phyloP scores from a whole-genome alignment of 2,329 filamentous ascomycete genomes.

The Verticillium dahliae region DNA sequence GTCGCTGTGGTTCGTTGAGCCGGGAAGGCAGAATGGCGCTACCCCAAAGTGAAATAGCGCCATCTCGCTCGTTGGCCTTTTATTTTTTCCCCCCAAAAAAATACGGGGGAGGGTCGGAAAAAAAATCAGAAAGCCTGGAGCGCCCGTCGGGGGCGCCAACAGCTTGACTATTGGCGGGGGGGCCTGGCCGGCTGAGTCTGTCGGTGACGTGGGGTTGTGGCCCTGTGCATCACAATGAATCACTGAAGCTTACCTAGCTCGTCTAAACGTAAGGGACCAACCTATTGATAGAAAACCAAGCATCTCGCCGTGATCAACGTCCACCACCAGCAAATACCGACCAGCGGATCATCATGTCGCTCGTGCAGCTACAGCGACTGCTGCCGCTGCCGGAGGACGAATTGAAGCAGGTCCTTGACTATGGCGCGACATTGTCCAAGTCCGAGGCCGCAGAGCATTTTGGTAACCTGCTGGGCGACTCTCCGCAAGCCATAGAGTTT shows the following conservation, averaged over 20 bases:
- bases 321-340: background rate
- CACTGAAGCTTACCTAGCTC: background rate
- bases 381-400: slow-evolving; percentile 82
- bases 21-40: background rate
- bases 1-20: slow-evolving; percentile 2
- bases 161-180: background rate
- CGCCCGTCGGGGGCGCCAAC: background rate
- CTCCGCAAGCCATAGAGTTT: slow-evolving; percentile 68
- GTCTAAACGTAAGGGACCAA: too few relatives aligned
- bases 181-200: background rate
- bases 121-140: too few relatives aligned
- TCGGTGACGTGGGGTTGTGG: slow-evolving; percentile 1
- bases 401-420: slow-evolving; percentile 76
- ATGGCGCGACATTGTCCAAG: slow-evolving; percentile 70
- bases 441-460: slow-evolving; percentile 77
- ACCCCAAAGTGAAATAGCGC: background rate
- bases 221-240: background rate
- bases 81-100: too few relatives aligned
- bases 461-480: slow-evolving; percentile 81
- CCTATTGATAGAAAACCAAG: background rate
- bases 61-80: background rate
- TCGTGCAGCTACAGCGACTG: slow-evolving; percentile 67
- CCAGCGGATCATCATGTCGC: slow-evolving; percentile 35
- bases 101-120: too few relatives aligned
- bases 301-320: background rate